phyloP scores from a whole-genome alignment of 805 yeast species.

The Grigorovia humatica region DNA sequence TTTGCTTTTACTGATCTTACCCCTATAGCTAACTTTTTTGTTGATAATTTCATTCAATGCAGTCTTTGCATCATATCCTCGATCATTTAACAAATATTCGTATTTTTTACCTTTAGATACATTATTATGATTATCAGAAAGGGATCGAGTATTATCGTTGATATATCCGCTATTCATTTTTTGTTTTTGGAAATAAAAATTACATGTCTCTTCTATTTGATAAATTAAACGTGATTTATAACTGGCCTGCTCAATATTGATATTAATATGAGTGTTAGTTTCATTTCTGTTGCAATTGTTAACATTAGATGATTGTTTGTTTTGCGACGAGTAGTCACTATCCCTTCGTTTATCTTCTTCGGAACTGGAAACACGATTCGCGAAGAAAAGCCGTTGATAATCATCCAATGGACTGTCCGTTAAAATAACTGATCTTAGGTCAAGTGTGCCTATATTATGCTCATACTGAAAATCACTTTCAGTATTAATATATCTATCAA shows the following conservation, averaged over 20 bases:
- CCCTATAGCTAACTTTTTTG: not conserved
- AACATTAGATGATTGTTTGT: too few species aligned
- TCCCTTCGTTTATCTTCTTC: not conserved
- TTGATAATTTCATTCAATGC: not conserved
- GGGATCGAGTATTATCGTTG: not conserved
- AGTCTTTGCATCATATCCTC: too few species aligned
- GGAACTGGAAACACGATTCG: not conserved
- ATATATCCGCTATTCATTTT: not conserved
- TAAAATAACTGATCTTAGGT: not conserved
- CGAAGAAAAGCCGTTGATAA: not conserved
- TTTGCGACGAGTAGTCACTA: not conserved
- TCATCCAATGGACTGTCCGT: not conserved
- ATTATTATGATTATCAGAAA: too few species aligned
- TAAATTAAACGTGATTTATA: not conserved
- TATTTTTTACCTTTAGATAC: not conserved
- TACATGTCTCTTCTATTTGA: not conserved
- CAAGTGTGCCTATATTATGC: not conserved
- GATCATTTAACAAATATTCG: not conserved
- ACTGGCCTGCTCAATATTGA: not conserved
- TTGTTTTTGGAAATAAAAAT: not conserved
- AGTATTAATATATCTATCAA: too few species aligned
- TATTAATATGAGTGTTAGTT: not conserved
- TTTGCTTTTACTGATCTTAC: not conserved
- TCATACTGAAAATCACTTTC: too few species aligned
- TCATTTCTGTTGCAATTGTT: not conserved